Percentiles rank a stretch among this genome's conserved stretches.
phyloP scores from a whole-genome alignment of 345 rosid genomes.

The Linum usitatissimum region DNA sequence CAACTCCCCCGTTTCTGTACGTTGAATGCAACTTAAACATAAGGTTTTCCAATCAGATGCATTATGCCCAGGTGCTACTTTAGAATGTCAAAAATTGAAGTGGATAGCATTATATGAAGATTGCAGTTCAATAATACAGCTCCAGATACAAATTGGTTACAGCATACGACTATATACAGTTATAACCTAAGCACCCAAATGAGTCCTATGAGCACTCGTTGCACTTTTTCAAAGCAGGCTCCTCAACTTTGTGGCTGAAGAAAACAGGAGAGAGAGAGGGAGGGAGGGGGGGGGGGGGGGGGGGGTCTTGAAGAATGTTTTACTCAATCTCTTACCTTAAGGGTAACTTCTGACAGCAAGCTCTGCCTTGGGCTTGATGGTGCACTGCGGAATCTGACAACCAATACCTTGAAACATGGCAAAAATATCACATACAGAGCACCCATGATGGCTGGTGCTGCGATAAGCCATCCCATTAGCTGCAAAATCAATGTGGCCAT shows the following conservation, averaged over 20 bases:
- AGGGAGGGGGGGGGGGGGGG: too few species aligned
- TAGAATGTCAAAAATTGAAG: neutral
- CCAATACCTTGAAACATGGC: conserved; percentile 50
- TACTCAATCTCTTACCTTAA: conserved; percentile 60
- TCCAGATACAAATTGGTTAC: neutral
- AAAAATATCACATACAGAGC: conserved; percentile 33
- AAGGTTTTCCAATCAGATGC: neutral
- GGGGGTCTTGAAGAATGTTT: conserved; percentile 15
- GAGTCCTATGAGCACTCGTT: neutral
- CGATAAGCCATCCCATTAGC: conserved; percentile 67
- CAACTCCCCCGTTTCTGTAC: too few species aligned
- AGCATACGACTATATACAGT: neutral
- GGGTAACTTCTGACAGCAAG: conserved; percentile 26
- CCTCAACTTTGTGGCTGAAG: conserved; percentile 22
- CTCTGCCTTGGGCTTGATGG: conserved; percentile 32
- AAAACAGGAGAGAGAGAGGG: conserved; percentile 18
- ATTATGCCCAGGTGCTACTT: too few species aligned
- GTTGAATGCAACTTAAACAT: too few species aligned
- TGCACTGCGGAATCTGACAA: conserved; percentile 35
- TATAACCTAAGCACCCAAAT: neutral
- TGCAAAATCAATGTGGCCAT: conserved; percentile 19
- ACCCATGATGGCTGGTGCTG: conserved; percentile 42
- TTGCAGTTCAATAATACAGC: neutral
- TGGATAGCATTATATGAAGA: neutral
- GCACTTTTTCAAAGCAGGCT: neutral